Evolutionary conservation across 1,139 yeast genomes (phyloP).

Genomic region (Nakaseomyces delphensis): DNA sequence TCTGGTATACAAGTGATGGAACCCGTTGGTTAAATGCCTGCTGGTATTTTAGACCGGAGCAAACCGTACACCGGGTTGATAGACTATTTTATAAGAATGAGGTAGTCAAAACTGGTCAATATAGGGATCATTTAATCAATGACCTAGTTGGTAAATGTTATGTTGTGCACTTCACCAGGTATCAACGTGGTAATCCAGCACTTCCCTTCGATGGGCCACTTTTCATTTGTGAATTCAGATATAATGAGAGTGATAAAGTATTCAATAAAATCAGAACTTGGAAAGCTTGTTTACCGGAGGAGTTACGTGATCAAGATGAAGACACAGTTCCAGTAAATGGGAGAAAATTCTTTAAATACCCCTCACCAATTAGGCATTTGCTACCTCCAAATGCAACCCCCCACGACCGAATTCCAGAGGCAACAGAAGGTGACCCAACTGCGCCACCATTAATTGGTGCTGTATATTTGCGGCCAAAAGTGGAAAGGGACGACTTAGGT

Average conservation of each 20-base stretch:
- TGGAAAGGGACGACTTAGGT: conserved; percentile 70
- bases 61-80: conserved; percentile 89
- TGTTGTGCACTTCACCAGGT: conserved; percentile 88
- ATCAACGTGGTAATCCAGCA: conserved; percentile 92
- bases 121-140: conserved; percentile 81
- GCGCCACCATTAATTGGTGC: conserved; percentile 93
- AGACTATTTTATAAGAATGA: conserved; percentile 85
- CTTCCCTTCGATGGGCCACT: conserved; percentile 73
- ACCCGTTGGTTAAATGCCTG: conserved; percentile 85
- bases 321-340: conserved; percentile 57
- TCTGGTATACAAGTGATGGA: conserved; percentile 80
- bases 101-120: conserved; percentile 94
- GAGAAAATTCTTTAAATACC: conserved; percentile 58
- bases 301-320: conserved; percentile 78
- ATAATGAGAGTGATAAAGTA: conserved; percentile 80
- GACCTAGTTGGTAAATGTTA: conserved; percentile 91
- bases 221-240: conserved; percentile 90
- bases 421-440: conserved; percentile 63
- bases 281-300: conserved; percentile 98
- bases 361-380: conserved; percentile 74
- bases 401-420: conserved; percentile 71
- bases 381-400: conserved; percentile 66
- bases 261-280: conserved; percentile 94
- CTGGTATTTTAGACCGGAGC: conserved; percentile 97
- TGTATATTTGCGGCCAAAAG: conserved; percentile 69